Evolutionary conservation across 106 monocot species (phyloP).

Genomic region (Gastrodia elata): DNA sequence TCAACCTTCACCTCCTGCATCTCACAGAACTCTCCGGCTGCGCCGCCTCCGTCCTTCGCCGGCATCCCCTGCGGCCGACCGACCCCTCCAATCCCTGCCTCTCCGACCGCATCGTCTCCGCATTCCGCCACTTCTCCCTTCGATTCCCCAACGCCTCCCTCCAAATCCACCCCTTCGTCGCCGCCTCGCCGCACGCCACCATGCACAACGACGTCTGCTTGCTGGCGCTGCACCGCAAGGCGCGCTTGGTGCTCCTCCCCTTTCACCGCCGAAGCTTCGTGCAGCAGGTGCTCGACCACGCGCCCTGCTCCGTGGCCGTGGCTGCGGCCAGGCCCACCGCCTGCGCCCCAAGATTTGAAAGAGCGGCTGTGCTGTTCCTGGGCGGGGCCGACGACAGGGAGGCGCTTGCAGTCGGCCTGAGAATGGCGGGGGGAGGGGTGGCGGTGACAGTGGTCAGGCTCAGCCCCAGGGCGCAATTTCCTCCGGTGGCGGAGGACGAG

Average conservation of each 20-base stretch:
- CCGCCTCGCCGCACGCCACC: conserved; percentile 26
- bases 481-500: conserved; percentile 12
- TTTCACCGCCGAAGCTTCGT: conserved; percentile 49
- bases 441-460: conserved; percentile 14
- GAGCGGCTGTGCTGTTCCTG: conserved; percentile 24
- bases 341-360: conserved; percentile 10
- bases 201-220: conserved; percentile 74
- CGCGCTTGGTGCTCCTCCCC: conserved; percentile 43
- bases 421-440: conserved; percentile 7
- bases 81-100: neutral
- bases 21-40: conserved; percentile 35
- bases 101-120: conserved; percentile 40
- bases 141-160: conserved; percentile 10
- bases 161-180: conserved; percentile 29
- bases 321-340: conserved; percentile 26
- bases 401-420: conserved; percentile 11
- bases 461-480: neutral
- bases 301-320: conserved; percentile 68
- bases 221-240: conserved; percentile 49
- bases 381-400: conserved; percentile 33
- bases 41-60: conserved; percentile 27
- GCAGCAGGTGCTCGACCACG: conserved; percentile 32
- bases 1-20: conserved; percentile 47
- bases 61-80: conserved; percentile 12
- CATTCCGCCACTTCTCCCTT: conserved; percentile 38